phyloP scores from a whole-genome alignment of 1,139 yeast species.

The Candida sp. region DNA sequence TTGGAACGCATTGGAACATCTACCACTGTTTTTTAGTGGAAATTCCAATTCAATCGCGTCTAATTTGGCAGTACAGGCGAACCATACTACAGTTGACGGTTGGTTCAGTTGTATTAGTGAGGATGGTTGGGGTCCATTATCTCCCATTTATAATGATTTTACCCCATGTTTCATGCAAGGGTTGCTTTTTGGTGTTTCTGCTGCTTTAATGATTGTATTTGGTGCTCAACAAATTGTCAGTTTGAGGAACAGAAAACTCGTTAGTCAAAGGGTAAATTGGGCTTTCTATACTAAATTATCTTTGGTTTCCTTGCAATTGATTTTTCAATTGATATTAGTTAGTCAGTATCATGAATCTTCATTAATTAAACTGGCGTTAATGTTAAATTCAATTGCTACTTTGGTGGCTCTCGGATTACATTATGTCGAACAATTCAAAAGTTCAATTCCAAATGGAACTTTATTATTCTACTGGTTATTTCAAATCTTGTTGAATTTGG shows the following conservation, averaged over 20 bases:
- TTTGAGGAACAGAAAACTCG: constrained; percentile 28
- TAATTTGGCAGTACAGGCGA: no score
- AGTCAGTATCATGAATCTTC: constrained; percentile 29
- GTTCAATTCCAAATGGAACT: constrained; percentile 63
- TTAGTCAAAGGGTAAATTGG: constrained; percentile 36
- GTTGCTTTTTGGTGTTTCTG: constrained; percentile 47
- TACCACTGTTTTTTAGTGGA: background rate
- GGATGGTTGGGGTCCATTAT: constrained; percentile 78
- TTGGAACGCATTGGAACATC: background rate
- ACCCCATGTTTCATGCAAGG: constrained; percentile 87
- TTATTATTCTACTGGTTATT: constrained; percentile 78
- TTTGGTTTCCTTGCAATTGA: constrained; percentile 39
- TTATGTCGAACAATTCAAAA: constrained; percentile 68
- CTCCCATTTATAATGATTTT: constrained; percentile 58
- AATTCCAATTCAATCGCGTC: no score
- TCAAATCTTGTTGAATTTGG: constrained; percentile 37
- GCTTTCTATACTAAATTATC: constrained; percentile 40
- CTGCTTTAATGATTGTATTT: constrained; percentile 49
- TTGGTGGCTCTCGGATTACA: constrained; percentile 56
- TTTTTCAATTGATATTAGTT: constrained; percentile 23
- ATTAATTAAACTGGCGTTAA: constrained; percentile 39
- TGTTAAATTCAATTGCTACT: constrained; percentile 38
- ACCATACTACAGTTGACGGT: no score
- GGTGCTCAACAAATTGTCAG: constrained; percentile 47
- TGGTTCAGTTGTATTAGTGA: constrained; percentile 12